phyloP scores from a whole-genome alignment of 768 basidiomycete genomes.

The Pisolithus tinctorius region DNA sequence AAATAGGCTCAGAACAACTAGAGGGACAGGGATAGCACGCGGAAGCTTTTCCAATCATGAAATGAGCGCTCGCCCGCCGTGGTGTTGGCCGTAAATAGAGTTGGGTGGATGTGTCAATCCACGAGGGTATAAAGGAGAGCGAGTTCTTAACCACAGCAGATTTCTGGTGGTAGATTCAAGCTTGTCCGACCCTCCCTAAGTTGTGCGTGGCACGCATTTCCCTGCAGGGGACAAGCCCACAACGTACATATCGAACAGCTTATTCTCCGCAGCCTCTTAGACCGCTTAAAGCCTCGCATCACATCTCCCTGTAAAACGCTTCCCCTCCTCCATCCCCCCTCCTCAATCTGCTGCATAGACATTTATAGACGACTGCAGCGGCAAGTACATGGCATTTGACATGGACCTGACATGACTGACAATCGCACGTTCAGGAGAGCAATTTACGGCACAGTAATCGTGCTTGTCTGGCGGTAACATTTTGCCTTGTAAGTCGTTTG shows the following conservation, averaged over 20 bases:
- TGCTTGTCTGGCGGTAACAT: no score
- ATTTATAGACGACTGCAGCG: not conserved
- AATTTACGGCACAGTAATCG: not conserved
- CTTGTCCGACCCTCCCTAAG: not conserved
- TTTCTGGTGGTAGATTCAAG: not conserved
- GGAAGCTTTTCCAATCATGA: conserved; percentile 23
- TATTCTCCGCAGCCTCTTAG: not conserved
- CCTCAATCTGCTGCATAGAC: not conserved
- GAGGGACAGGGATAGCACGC: conserved; percentile 17
- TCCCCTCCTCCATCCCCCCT: not conserved
- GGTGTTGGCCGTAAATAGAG: conserved; percentile 28
- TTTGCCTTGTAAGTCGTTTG: conserved; percentile 8
- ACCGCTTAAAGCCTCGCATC: not conserved
- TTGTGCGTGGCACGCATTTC: not conserved
- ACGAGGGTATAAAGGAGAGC: conserved; percentile 24
- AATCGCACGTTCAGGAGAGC: no score
- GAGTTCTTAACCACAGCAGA: conserved; percentile 3
- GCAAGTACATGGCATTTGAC: conserved; percentile 15
- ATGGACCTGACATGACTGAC: no score
- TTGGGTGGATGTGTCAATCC: conserved; percentile 19
- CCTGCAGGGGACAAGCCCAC: not conserved
- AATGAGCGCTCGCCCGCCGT: conserved; percentile 21
- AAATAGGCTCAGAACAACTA: conserved; percentile 20
- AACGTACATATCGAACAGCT: no score
- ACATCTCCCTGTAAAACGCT: not conserved